A percentile compares a stretch with the other conserved stretches of the same genome.
phyloP scores from a whole-genome alignment of 2,329 filamentous ascomycete species.

The Colletotrichum sublineola region DNA sequence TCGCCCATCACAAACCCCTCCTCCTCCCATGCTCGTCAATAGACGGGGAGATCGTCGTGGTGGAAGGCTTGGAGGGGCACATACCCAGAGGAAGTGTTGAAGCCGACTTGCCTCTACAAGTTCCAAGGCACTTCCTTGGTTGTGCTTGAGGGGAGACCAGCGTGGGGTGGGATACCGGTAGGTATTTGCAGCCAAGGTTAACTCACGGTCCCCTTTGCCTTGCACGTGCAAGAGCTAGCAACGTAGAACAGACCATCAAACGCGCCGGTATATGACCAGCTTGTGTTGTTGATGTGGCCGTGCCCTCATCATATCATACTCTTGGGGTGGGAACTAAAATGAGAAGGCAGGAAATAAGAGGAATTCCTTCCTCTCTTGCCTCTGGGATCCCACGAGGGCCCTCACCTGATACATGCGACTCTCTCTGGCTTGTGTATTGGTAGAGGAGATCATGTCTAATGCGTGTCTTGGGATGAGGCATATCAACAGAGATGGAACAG shows the following conservation, averaged over 20 bases:
- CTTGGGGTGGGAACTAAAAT: neutral
- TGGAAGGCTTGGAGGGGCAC: neutral
- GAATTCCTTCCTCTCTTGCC: neutral
- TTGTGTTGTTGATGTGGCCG: neutral
- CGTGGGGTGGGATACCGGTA: neutral
- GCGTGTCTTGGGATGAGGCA: slow-evolving; percentile 26
- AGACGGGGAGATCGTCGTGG: neutral
- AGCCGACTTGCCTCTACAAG: neutral
- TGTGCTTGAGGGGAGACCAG: slow-evolving; percentile 1
- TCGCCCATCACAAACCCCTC: neutral
- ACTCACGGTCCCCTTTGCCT: slow-evolving; percentile 2
- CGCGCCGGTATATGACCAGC: neutral
- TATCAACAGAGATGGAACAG: slow-evolving; percentile 3
- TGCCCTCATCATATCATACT: neutral
- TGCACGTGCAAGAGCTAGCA: neutral
- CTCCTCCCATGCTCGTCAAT: slow-evolving; percentile 1
- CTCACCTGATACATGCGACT: neutral
- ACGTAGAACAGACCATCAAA: slow-evolving; percentile 10
- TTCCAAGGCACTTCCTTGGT: slow-evolving; percentile 8
- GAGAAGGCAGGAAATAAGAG: slow-evolving; percentile 4
- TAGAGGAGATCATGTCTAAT: neutral
- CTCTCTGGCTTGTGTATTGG: neutral
- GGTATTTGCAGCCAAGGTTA: neutral
- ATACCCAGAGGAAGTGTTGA: slow-evolving; percentile 4
- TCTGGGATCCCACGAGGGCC: neutral